Base-by-base conservation (phyloP, 768 basidiomycete genomes). In the Tylopilus rubrobrunneus region DNA sequence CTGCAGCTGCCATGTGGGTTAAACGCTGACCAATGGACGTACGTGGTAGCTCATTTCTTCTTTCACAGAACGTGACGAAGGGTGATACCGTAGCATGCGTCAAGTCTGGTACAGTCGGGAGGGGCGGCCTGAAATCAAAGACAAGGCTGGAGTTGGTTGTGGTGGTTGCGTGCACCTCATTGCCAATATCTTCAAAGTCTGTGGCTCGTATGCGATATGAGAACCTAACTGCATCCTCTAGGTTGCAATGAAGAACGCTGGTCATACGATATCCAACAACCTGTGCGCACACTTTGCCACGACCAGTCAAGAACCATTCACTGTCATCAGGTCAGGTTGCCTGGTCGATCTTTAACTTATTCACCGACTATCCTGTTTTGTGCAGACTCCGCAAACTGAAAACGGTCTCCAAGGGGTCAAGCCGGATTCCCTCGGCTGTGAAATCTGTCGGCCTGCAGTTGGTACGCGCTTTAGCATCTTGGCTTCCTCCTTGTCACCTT, bases 91-190 rank as follows among this genome's bases (percentile, higher is more conserved):
- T 66, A 1, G 68, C 72, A 51, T 81, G 79, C 51, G 73, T 87
- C 52, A 73, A 75, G 59, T 71, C 72, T 0, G 85, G 84, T 2
- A 62, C 71, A 1, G 76, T 76, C 45, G 73, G 67, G 7, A 62
- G 88, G 19, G 73, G 63, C 4, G 79, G 76, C 43, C 67, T 89
- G 58, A 88, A 87, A 67, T 58, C 67, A 28, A 81, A 81, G 67
- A 88, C 87, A 7, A 89, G 66, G 81, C 76, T 7, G 85, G 85
- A 5, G 81, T 82, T 1, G 87, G 87, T 2, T 89, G 87, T 56
- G 86, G 87, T 41, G 88, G 87, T 43, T 89, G 86, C 62, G 69
- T 86, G 52, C 87, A 87, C 4, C 71, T 87, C 40, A 59, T 65
- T 21, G 76, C 74, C 25, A 73, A 60, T 53, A 70, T 73, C 27